Base-by-base conservation (phyloP, 331 rosid species). In the Malus hybrid region DNA sequence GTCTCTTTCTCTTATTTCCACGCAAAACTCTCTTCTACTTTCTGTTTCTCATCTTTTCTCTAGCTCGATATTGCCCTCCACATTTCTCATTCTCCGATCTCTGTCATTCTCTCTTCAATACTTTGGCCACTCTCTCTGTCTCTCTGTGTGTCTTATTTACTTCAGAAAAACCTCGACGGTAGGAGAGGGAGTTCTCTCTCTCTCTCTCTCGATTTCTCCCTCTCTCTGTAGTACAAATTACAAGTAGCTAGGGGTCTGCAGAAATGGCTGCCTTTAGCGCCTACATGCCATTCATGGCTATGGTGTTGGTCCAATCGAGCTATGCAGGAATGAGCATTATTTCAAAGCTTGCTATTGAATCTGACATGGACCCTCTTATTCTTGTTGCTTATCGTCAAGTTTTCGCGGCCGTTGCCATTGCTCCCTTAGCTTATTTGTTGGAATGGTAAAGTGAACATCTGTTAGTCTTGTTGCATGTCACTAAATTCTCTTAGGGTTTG, bases 321-420 rank as follows among this genome's bases (percentile, higher is more conserved):
- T 94, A 87, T 69, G 88, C 95, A 0, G 93, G 85, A 14, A 76
- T 94, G 91, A 94, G 85, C 33, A 84, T 92, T 2, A 87, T 81
- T 5, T 90, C 99, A 18, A 94, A 90, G 85, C 90, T 94, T 15
- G 96, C 97, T 1, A 62, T 94, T 32, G 79, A 87, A 65, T 81
- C 93, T 50, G 96, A 93, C 57, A 88, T 90, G 97, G 85, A 81
- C 80, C 99, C 97, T 6, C 76, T 92, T 1, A 79, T 94, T 36
- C 96, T 94, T 16, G 96, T 87, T 34, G 86, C 95, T 39, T 94
- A 94, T 54, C 83, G 99, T 0, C 99, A 91, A 75, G 56, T 94
- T 22, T 90, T 94, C 74, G 99, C 90, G 0, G 81, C 95, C 8
- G 3, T 73, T 0, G 81, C 96, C 85, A 86, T 92, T 56, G 88